Base-by-base conservation (phyloP, 163 green algal genomes). In the Volvox carteri region DNA sequence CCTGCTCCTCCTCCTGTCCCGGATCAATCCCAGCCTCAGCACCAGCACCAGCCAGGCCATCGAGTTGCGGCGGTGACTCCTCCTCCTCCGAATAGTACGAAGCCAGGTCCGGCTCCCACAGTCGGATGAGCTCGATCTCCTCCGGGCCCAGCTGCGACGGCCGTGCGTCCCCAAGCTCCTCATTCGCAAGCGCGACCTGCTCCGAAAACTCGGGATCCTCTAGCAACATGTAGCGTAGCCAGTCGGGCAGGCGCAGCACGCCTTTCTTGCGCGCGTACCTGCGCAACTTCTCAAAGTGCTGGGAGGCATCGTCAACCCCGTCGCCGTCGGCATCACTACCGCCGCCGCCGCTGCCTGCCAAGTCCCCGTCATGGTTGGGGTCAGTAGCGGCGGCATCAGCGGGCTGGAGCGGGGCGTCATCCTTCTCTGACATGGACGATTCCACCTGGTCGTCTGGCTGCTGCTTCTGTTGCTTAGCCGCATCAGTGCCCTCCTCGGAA, bases 121-220 rank as follows among this genome's bases (percentile, higher is more conserved):
- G 46, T 28, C 4, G 23, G 23, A 30, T n/a, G 2, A 33, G 44
- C 23, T 44, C 62, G 4, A 73, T 41, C 62, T 54, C 35, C 68
- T 77, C 68, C 6, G 35, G 35, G 35, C n/a, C 68, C 6, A 52
- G 68, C 68, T 14, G 33, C 35, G 9, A 37, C 68, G 68, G 68
- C 7, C 37, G 68, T 19, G 68, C 68, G 37, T 52, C 2, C 28
- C n/a, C n/a, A n/a, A 25, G 8, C 25, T 83, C 74, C 46, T 2
- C 21, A 35, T 73, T 35, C 33, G 33, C 50, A 16, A n/a, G 21
- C 8, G 77, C 77, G 35, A 85, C 77, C 52, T 56, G n/a, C 4
- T 42, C 56, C 3, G 78, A 48, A 21, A 86, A 86, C 62, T 87
- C 79, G 19, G 60, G 60, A 30, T 87, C 79, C 28, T 48, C 28